Percentiles rank a stretch among this genome's conserved stretches.
Conservation (phyloP, 2,329 filamentous ascomycete genomes). For the Didymella pinodella region DNA sequence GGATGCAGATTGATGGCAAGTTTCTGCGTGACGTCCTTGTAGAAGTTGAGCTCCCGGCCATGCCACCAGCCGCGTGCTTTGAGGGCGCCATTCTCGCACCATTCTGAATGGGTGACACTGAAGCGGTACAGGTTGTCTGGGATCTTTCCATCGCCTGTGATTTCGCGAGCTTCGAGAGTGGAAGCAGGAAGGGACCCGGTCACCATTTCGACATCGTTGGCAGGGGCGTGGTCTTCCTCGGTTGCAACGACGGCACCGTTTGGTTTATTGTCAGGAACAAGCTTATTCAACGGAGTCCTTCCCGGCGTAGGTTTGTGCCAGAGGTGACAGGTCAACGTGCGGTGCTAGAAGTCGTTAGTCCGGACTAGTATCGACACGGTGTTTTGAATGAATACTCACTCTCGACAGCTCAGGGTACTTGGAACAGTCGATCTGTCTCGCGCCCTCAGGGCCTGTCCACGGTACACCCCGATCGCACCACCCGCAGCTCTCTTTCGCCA, state of each 20-base stretch:
- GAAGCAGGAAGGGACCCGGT: neutral
- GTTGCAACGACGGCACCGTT: neutral
- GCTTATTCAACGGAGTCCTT: neutral
- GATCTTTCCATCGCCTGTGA: neutral
- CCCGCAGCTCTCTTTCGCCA: neutral
- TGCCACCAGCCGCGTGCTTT: constrained; percentile 1
- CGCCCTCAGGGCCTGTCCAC: neutral
- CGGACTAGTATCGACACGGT: neutral
- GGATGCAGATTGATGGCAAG: neutral
- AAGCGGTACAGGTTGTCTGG: constrained; percentile 2
- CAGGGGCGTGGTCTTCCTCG: neutral
- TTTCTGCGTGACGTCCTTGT: neutral
- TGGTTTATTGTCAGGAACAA: neutral
- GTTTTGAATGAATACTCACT: neutral
- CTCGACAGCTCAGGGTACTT: neutral
- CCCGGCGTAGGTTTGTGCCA: neutral
- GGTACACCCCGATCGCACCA: neutral
- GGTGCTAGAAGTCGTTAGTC: neutral
- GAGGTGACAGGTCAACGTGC: neutral
- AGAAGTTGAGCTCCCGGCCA: constrained; percentile 1
- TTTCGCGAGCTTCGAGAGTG: neutral
- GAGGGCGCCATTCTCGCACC: constrained; percentile 11
- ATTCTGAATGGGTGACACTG: constrained; percentile 9
- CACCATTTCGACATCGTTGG: neutral
- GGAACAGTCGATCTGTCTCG: neutral